A percentile compares a stretch with the other conserved stretches of the same genome.
Evolutionary conservation across 257 asterid genomes (phyloP).

Genomic region (Lycium ferocissimum): DNA sequence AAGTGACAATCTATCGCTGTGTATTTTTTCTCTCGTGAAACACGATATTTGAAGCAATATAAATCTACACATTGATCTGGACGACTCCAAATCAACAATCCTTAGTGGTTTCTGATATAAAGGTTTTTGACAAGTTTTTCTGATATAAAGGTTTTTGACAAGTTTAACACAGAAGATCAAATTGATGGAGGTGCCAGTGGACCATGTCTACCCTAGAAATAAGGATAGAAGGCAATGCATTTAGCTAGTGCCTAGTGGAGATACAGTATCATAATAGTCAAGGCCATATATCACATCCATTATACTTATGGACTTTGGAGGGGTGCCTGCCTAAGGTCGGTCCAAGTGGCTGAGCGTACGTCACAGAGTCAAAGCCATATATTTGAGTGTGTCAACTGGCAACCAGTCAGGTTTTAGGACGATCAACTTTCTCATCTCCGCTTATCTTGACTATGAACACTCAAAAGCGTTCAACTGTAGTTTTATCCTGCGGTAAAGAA

Average conservation of each 20-base stretch:
- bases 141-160: no score
- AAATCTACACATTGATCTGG: no score
- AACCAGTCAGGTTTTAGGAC: neutral
- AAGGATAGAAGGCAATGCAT: neutral
- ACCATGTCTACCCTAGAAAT: neutral
- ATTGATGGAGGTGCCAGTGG: neutral
- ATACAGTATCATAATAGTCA: neutral
- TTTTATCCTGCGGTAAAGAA: neutral
- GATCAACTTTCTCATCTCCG: neutral
- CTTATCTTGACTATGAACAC: neutral
- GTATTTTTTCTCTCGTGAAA: neutral
- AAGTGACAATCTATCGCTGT: neutral
- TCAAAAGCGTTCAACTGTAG: neutral
- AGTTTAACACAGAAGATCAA: no score
- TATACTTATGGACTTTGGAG: neutral
- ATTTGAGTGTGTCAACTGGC: neutral
- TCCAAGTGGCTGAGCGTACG: neutral
- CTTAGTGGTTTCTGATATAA: no score
- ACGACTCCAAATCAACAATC: no score
- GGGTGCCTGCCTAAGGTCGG: neutral
- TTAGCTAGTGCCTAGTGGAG: slow-evolving; percentile 4
- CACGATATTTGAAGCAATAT: neutral
- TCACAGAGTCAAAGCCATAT: neutral
- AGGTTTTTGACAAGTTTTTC: no score
- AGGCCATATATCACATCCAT: neutral